These are phyloP conservation scores for Phaeosphaeriaceae sp. DNA, from an alignment of 2,329 filamentous ascomycete species.

Conservation along the genomic window DNA sequence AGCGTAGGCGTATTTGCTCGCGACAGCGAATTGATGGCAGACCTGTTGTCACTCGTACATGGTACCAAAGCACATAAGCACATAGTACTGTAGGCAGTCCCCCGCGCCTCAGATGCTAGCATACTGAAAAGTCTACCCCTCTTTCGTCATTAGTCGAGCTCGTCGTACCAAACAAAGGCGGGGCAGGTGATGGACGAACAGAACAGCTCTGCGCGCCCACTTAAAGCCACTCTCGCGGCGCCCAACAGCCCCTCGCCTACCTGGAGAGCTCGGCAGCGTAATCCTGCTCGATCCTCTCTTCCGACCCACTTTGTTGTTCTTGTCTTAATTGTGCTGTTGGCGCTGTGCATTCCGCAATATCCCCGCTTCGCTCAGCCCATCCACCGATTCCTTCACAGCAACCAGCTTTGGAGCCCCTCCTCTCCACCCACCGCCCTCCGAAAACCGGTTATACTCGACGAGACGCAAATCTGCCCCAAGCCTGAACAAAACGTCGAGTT, in stretches of 20 bases:
- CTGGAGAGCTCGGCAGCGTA: conserved; percentile 15
- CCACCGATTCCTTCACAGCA: conserved; percentile 32
- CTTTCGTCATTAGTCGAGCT: conserved; percentile 4
- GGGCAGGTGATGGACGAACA: conserved; percentile 7
- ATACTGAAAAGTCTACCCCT: conserved; percentile 7
- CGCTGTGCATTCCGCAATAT: conserved; percentile 40
- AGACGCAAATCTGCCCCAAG: conserved; percentile 37
- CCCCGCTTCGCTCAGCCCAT: conserved; percentile 44
- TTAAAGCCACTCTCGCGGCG: conserved; percentile 12
- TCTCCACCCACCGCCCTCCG: conserved; percentile 31
- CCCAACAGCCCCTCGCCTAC: conserved; percentile 17
- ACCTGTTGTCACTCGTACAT: not conserved
- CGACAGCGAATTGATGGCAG: no score
- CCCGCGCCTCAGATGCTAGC: no score
- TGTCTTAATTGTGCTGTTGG: conserved; percentile 42
- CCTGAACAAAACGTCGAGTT: conserved; percentile 35
- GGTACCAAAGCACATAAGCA: no score
- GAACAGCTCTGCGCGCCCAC: conserved; percentile 1
- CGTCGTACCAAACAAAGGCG: conserved; percentile 4
- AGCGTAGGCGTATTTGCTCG: conserved; percentile 6
- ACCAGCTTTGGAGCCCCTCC: conserved; percentile 31
- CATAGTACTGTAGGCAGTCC: no score
- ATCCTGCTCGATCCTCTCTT: conserved; percentile 18
- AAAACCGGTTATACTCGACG: conserved; percentile 32
- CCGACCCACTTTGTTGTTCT: conserved; percentile 37